These are phyloP conservation scores for Botryotinia calthae DNA, from an alignment of 2,329 filamentous ascomycete genomes.

Conservation along the genomic window DNA sequence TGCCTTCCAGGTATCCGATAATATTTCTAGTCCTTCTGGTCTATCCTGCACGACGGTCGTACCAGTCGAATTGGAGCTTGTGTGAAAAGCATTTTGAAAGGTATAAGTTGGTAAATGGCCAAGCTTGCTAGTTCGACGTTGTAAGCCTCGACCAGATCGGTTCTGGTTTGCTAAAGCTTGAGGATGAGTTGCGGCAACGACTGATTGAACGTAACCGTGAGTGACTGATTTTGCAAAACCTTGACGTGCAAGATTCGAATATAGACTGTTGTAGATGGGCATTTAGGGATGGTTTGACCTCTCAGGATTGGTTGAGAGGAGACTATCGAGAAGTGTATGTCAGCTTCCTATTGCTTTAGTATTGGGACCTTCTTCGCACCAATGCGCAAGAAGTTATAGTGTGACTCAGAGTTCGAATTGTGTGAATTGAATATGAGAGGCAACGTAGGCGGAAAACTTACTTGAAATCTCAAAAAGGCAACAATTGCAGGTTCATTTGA, in stretches of 20 bases:
- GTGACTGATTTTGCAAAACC: constrained; percentile 96
- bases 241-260: constrained; percentile 87
- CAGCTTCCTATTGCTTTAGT: constrained; percentile 1
- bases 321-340: constrained; percentile 29
- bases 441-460: constrained; percentile 8
- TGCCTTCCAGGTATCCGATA: constrained; percentile 87
- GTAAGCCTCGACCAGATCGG: constrained; percentile 60
- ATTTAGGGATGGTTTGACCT: constrained; percentile 78
- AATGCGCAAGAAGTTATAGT: neutral
- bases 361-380: neutral
- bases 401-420: constrained; percentile 1
- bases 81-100: constrained; percentile 76
- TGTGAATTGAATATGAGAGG: neutral
- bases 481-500: constrained; percentile 95
- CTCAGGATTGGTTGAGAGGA: constrained; percentile 51
- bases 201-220: constrained; percentile 96
- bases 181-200: constrained; percentile 88
- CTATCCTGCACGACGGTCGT: constrained; percentile 52
- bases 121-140: constrained; percentile 48
- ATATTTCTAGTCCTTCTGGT: constrained; percentile 73
- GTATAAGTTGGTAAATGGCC: constrained; percentile 54
- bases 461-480: constrained; percentile 34
- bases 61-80: constrained; percentile 41
- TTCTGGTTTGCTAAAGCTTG: constrained; percentile 75
- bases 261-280: constrained; percentile 69